A percentile compares a stretch with the other conserved stretches of the same genome.
Conservation (phyloP, 192 early-diverging fungal species). For the Spizellomyces punctatus region DNA sequence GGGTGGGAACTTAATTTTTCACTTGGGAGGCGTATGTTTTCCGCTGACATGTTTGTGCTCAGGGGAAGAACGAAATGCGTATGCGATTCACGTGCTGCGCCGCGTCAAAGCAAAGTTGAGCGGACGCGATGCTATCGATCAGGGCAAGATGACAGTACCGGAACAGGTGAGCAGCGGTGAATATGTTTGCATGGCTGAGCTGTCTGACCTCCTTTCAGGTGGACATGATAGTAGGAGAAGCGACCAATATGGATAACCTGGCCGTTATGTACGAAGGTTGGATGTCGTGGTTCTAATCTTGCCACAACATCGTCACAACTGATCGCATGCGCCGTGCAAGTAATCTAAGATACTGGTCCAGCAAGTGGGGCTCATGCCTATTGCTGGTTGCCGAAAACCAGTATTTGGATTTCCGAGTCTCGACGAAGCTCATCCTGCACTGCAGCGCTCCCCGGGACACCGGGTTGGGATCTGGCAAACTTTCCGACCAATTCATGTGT, state of each 20-base stretch:
- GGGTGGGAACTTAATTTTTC: not conserved
- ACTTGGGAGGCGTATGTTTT: not conserved
- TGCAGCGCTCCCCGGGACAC: too few relatives aligned
- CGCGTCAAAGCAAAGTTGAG: slow-evolving; percentile 68
- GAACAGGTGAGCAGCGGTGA: slow-evolving; percentile 56
- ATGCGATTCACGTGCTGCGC: slow-evolving; percentile 65
- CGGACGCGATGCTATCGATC: slow-evolving; percentile 58
- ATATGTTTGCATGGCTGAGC: not conserved
- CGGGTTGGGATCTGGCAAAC: too few relatives aligned
- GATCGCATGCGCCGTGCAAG: too few relatives aligned
- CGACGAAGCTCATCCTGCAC: too few relatives aligned
- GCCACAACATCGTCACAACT: too few relatives aligned
- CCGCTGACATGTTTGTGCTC: not conserved
- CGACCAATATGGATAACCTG: slow-evolving; percentile 67
- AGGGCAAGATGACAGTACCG: slow-evolving; percentile 55
- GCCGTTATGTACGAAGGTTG: slow-evolving; percentile 88
- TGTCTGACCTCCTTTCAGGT: slow-evolving; percentile 28
- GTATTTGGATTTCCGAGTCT: too few relatives aligned
- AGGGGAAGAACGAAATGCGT: slow-evolving; percentile 49
- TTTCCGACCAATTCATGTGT: too few relatives aligned
- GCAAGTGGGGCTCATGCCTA: too few relatives aligned
- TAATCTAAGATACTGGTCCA: too few relatives aligned
- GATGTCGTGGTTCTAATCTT: slow-evolving; percentile 79
- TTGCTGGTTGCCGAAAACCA: too few relatives aligned
- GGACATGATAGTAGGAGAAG: slow-evolving; percentile 66